Percentiles rank a stretch among this genome's conserved stretches.
These are phyloP conservation scores for Polytrichum commune DNA, from an alignment of 225 moss, liverwort and hornwort genomes.

Conservation along the genomic window DNA sequence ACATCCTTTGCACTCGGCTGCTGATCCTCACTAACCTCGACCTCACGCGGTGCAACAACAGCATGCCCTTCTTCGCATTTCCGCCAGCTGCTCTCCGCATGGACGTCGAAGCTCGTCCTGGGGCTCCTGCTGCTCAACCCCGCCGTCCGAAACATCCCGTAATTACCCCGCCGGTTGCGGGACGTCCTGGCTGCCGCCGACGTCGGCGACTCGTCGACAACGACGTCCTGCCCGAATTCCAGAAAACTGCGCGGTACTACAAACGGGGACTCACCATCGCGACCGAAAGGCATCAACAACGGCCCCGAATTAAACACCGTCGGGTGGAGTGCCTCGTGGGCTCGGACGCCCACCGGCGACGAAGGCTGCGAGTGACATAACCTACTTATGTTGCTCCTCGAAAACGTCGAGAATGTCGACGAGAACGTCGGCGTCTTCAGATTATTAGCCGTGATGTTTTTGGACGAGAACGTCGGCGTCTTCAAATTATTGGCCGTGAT, in stretches of 20 bases:
- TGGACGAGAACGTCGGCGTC: background rate
- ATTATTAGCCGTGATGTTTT: too few species aligned
- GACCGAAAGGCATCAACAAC: background rate
- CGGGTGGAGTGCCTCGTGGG: background rate
- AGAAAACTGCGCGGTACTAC: too few species aligned
- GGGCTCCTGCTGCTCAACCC: background rate
- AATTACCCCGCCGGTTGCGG: background rate
- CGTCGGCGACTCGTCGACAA: background rate
- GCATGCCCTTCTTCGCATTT: background rate
- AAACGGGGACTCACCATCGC: too few species aligned
- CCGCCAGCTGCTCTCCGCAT: background rate
- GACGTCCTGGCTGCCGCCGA: background rate
- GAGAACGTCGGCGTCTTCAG: too few species aligned
- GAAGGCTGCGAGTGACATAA: conserved; percentile 5
- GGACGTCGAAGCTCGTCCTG: background rate
- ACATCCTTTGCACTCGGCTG: background rate
- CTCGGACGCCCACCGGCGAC: background rate
- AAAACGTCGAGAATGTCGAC: background rate
- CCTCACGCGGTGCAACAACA: background rate
- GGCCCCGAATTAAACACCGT: background rate
- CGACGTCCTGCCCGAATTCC: too few species aligned
- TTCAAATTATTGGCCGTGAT: background rate
- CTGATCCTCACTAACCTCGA: background rate
- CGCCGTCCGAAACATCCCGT: conserved; percentile 6
- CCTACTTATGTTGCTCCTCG: background rate